Evolutionary conservation across 306 rosid species (phyloP).

Genomic region (Pachyrhizus erosus): DNA sequence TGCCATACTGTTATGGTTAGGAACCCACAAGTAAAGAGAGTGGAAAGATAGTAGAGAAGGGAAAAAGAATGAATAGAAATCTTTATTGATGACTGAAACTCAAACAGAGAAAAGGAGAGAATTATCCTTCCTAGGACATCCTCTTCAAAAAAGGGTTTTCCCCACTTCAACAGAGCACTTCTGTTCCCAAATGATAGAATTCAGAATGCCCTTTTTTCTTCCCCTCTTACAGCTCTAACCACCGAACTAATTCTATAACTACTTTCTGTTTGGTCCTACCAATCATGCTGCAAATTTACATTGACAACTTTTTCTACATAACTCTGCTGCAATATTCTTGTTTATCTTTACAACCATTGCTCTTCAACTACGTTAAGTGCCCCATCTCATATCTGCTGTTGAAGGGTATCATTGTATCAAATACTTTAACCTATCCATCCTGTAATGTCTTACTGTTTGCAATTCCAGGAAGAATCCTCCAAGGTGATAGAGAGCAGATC

Average conservation of each 20-base stretch:
- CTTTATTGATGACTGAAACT: background rate
- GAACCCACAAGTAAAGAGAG: background rate
- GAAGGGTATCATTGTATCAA: slow-evolving; percentile 27
- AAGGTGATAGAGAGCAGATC: slow-evolving; percentile 52
- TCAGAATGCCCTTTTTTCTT: background rate
- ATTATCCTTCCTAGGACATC: background rate
- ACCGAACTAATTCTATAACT: slow-evolving; percentile 11
- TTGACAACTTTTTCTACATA: background rate
- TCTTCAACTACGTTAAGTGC: slow-evolving; percentile 1
- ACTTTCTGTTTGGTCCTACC: background rate
- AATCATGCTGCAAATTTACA: background rate
- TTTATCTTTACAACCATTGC: slow-evolving; percentile 20
- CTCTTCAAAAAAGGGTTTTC: background rate
- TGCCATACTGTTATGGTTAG: background rate
- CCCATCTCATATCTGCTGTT: slow-evolving; percentile 20
- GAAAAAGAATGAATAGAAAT: background rate
- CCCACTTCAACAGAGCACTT: background rate
- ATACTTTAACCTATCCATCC: slow-evolving; percentile 30
- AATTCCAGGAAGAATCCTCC: slow-evolving; percentile 67
- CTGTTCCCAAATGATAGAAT: background rate
- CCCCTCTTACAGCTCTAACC: background rate
- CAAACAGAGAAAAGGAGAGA: background rate
- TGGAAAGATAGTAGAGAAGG: background rate
- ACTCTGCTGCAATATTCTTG: slow-evolving; percentile 8
- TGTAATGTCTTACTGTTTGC: slow-evolving; percentile 39